Evolutionary conservation across 1,284 basidiomycete species (phyloP).

Genomic region (Ceratobasidium sp.): DNA sequence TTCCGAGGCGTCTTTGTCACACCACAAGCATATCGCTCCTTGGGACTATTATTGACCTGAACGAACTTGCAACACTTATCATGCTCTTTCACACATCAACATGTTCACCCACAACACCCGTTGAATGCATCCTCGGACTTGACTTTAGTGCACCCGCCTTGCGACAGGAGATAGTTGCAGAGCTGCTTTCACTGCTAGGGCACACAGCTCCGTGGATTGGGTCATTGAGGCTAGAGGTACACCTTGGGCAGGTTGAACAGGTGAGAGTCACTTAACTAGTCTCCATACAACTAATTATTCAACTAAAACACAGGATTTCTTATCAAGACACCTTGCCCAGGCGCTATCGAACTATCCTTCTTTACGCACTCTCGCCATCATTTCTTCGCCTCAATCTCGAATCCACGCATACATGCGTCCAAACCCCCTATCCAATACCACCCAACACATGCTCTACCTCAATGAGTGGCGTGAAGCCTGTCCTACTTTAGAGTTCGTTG

Average conservation of each 20-base stretch:
- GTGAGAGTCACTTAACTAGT: not conserved
- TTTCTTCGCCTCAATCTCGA: not conserved
- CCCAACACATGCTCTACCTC: not conserved
- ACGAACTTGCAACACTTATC: not conserved
- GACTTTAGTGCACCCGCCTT: not conserved
- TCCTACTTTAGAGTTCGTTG: constrained; percentile 4
- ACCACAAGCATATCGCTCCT: not conserved
- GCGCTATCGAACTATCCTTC: not conserved
- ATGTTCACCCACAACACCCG: not conserved
- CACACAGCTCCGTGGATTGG: constrained; percentile 1
- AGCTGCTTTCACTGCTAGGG: not conserved
- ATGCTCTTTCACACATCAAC: not conserved
- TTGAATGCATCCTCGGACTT: not conserved
- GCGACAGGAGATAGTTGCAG: not conserved
- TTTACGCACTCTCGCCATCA: constrained; percentile 12
- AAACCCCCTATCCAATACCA: not conserved
- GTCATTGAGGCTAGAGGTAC: constrained; percentile 13
- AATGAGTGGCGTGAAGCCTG: constrained; percentile 1
- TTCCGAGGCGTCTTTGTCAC: not conserved
- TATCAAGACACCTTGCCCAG: not conserved
- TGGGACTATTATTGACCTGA: not conserved
- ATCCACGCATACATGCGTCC: not conserved
- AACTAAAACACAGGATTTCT: not conserved
- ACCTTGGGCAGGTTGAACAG: not conserved
- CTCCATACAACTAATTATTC: not conserved